Evolutionary conservation across 1,284 basidiomycete species (phyloP).

Genomic region (Trichosporon asahii): DNA sequence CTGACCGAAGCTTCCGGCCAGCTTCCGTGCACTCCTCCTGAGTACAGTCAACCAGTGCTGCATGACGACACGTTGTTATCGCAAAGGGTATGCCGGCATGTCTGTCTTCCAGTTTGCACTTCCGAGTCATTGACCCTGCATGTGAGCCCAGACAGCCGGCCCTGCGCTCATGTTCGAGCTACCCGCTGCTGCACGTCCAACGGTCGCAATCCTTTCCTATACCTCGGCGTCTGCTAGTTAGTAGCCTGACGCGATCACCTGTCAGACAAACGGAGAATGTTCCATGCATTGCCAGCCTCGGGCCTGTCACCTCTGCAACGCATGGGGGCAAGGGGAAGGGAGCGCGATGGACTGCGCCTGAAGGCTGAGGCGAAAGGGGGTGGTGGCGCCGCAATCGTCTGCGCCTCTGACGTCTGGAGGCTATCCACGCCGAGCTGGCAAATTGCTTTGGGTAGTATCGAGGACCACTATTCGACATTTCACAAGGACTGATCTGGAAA

Average conservation of each 20-base stretch:
- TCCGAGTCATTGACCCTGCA: not conserved
- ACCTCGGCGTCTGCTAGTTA: not conserved
- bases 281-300: not conserved
- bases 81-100: not conserved
- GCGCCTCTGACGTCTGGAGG: not conserved
- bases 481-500: not conserved
- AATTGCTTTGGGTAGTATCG: not conserved
- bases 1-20: not conserved
- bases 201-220: not conserved
- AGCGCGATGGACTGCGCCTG: not conserved
- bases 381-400: not conserved
- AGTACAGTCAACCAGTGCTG: not conserved
- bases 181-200: not conserved
- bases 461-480: not conserved
- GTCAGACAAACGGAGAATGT: not conserved
- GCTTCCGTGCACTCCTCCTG: not conserved
- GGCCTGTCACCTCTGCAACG: not conserved
- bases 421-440: no score
- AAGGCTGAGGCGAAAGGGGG: not conserved
- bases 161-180: not conserved
- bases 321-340: not conserved
- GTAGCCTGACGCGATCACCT: not conserved
- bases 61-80: slow-evolving; percentile 2
- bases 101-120: not conserved
- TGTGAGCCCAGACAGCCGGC: not conserved